Percentiles rank a stretch among this genome's conserved stretches.
Evolutionary conservation across 1,139 yeast genomes (phyloP).

Genomic region (Debaryomycetaceae sp.): DNA sequence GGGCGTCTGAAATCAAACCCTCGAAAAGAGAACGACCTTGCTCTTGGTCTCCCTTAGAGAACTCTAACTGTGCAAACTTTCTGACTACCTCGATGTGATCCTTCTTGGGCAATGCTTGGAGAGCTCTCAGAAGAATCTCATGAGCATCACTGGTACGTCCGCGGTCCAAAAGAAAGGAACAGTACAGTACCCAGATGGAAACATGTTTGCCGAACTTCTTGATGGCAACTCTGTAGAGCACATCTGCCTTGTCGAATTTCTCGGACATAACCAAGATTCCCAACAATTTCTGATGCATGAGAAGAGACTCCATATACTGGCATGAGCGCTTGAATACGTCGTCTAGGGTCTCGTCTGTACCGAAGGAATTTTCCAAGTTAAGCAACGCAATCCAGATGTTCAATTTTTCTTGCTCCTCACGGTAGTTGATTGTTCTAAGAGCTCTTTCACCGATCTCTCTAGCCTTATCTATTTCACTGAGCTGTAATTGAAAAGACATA

Average conservation of each 20-base stretch:
- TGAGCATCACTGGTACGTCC: conserved; percentile 59
- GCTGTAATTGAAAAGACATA: conserved; percentile 95
- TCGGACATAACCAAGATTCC: conserved; percentile 74
- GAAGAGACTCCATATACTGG: conserved; percentile 85
- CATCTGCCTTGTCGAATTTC: conserved; percentile 66
- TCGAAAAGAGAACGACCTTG: conserved; percentile 94
- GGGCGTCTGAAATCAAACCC: conserved; percentile 85
- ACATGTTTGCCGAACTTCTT: conserved; percentile 79
- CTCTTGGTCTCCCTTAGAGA: conserved; percentile 81
- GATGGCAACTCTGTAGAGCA: conserved; percentile 59
- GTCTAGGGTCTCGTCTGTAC: conserved; percentile 77
- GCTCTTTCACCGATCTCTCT: conserved; percentile 93
- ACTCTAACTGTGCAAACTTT: conserved; percentile 88
- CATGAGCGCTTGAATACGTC: conserved; percentile 78
- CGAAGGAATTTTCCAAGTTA: conserved; percentile 92
- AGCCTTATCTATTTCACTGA: conserved; percentile 91
- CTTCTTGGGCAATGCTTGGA: conserved; percentile 69
- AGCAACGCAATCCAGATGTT: conserved; percentile 95
- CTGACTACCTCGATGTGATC: conserved; percentile 78
- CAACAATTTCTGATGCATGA: conserved; percentile 76
- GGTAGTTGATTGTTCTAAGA: conserved; percentile 78
- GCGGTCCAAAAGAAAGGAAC: conserved; percentile 67
- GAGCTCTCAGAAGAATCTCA: conserved; percentile 65
- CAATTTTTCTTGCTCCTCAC: conserved; percentile 91
- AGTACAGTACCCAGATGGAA: conserved; percentile 76